Conservation (phyloP, 805 yeast genomes). For the Zygotorulaspora sp. region DNA sequence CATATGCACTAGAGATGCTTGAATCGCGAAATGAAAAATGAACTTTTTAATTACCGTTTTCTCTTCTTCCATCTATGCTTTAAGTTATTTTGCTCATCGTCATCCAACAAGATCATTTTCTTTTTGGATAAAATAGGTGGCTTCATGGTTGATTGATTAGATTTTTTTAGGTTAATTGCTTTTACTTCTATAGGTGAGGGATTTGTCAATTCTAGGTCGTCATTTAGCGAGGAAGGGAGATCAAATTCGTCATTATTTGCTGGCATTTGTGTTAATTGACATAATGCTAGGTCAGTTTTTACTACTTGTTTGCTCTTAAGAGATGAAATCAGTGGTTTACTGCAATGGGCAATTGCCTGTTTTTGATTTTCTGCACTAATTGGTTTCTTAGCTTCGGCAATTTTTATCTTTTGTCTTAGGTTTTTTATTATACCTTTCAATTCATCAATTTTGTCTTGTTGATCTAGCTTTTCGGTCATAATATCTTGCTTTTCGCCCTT, state of each 20-base stretch:
- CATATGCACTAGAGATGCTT: too few relatives aligned
- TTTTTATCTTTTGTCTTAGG: constrained; percentile 13
- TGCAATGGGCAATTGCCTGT: background rate
- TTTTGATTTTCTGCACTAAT: background rate
- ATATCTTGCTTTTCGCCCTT: constrained; percentile 22
- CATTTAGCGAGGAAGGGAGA: constrained; percentile 31
- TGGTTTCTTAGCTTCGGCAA: background rate
- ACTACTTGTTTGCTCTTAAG: background rate
- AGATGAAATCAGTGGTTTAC: too few relatives aligned
- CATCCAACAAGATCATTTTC: constrained; percentile 32
- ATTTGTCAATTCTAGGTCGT: constrained; percentile 32
- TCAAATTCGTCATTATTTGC: constrained; percentile 30
- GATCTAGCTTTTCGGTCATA: constrained; percentile 23
- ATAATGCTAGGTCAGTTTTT: background rate
- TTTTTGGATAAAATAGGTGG: constrained; percentile 22
- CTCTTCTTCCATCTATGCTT: constrained; percentile 22
- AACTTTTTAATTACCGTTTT: constrained; percentile 1
- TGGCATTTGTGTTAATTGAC: background rate
- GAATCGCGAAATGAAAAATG: too few relatives aligned
- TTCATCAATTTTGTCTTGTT: constrained; percentile 26
- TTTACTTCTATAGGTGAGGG: constrained; percentile 31
- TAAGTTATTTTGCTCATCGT: constrained; percentile 20
- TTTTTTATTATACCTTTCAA: constrained; percentile 15
- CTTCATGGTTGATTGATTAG: constrained; percentile 9
- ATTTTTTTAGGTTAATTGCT: constrained; percentile 15